A percentile compares a stretch with the other conserved stretches of the same genome.
phyloP scores from a whole-genome alignment of 768 basidiomycete species.

The Symmetrospora coprosmae region DNA sequence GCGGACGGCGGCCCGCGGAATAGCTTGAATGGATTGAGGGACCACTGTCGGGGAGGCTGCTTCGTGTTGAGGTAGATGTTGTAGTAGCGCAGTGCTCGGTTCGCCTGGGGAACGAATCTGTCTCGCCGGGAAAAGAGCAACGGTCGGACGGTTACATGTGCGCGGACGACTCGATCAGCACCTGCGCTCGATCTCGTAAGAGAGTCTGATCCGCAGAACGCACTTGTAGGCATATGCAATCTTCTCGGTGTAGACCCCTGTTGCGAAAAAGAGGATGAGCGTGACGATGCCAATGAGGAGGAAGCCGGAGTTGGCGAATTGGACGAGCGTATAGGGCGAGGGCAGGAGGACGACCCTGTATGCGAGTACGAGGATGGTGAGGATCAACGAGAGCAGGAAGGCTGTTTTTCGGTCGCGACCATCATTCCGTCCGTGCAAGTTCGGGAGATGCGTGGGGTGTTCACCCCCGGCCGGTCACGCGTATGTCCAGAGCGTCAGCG shows the following conservation, averaged over 20 bases:
- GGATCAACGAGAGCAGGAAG: slow-evolving; percentile 27
- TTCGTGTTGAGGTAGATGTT: slow-evolving; percentile 85
- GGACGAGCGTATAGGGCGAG: slow-evolving; percentile 32
- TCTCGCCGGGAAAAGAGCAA: neutral
- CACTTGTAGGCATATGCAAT: slow-evolving; percentile 91
- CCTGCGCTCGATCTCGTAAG: neutral
- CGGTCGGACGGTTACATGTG: neutral
- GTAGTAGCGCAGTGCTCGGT: slow-evolving; percentile 73
- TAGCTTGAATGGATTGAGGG: slow-evolving; percentile 24
- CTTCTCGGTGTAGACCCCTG: slow-evolving; percentile 90
- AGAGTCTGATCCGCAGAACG: no score
- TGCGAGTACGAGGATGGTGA: slow-evolving; percentile 30
- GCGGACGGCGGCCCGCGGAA: slow-evolving; percentile 11
- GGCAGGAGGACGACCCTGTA: slow-evolving; percentile 57
- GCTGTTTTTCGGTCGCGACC: neutral
- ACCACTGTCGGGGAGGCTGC: slow-evolving; percentile 9
- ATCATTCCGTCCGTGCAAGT: neutral
- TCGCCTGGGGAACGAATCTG: slow-evolving; percentile 94
- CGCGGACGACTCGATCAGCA: no score
- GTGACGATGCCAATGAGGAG: slow-evolving; percentile 81
- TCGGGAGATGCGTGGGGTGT: neutral
- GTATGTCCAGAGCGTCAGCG: neutral
- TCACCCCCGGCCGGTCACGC: neutral
- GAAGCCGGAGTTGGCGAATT: slow-evolving; percentile 60
- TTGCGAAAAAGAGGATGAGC: slow-evolving; percentile 84